Conservation (phyloP, 139 green algal genomes). For the Chlamydomonas schloesseri region DNA sequence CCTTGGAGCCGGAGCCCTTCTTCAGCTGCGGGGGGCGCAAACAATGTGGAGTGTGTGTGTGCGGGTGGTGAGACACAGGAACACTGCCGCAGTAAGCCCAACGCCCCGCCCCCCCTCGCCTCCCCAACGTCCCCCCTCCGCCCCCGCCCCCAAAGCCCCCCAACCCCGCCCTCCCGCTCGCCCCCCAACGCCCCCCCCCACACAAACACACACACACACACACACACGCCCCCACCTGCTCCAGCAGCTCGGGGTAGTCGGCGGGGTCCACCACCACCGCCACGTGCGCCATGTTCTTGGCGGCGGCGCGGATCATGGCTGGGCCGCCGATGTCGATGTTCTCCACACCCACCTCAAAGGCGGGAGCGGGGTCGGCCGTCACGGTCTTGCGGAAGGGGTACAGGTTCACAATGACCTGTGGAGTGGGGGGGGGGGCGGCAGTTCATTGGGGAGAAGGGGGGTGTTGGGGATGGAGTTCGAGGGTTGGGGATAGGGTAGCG, state of each 20-base stretch:
- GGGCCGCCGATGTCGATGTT: constrained; percentile 99
- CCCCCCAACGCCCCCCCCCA: too few relatives aligned
- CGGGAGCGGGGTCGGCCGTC: constrained; percentile 69
- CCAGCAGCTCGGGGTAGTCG: constrained; percentile 90
- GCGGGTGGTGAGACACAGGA: too few relatives aligned
- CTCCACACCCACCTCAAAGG: constrained; percentile 92
- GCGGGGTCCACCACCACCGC: constrained; percentile 88
- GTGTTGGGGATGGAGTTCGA: too few relatives aligned
- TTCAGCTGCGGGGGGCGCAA: too few relatives aligned
- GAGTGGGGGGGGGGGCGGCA: neutral
- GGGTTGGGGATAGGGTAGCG: too few relatives aligned
- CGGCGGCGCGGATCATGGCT: constrained; percentile 96
- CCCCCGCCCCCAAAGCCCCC: too few relatives aligned
- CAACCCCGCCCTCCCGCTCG: too few relatives aligned
- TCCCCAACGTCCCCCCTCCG: too few relatives aligned
- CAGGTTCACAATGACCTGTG: constrained; percentile 94
- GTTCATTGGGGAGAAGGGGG: neutral
- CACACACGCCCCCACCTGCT: constrained; percentile 52
- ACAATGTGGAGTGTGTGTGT: too few relatives aligned
- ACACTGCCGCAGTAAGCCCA: too few relatives aligned
- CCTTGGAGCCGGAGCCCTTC: neutral
- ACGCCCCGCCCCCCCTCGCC: too few relatives aligned
- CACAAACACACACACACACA: too few relatives aligned
- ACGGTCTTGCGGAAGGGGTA: constrained; percentile 98
- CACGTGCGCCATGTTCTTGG: constrained; percentile 91